Conservation (phyloP, 1,284 basidiomycete genomes). For the Blastosporella zonata region DNA sequence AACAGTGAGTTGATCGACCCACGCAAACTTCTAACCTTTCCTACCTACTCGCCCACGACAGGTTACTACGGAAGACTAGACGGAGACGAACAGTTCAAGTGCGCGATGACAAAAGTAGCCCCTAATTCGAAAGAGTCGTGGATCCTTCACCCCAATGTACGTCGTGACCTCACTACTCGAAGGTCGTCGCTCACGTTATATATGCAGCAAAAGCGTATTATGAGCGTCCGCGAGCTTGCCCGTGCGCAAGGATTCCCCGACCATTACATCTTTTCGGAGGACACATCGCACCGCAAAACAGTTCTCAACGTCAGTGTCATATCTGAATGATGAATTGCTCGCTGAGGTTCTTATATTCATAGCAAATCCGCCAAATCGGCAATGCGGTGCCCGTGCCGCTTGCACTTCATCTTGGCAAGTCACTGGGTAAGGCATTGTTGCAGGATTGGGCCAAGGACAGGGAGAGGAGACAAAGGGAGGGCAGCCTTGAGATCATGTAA, state of each 20-base stretch:
- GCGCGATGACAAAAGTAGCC: constrained; percentile 50
- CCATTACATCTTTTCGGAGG: constrained; percentile 53
- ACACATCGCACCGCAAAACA: constrained; percentile 28
- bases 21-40: neutral
- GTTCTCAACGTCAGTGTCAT: constrained; percentile 45
- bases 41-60: constrained; percentile 23
- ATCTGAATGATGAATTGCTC: too few relatives aligned
- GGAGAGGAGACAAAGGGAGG: constrained; percentile 37
- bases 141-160: constrained; percentile 59
- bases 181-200: neutral
- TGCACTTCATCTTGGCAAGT: constrained; percentile 58
- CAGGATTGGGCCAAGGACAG: constrained; percentile 44
- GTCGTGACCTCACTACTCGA: constrained; percentile 17
- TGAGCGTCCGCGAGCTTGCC: constrained; percentile 63
- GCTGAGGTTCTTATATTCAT: neutral
- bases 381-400: constrained; percentile 72
- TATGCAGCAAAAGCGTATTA: constrained; percentile 59
- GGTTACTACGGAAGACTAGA: constrained; percentile 55
- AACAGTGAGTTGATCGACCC: neutral
- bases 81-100: constrained; percentile 48
- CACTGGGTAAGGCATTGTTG: constrained; percentile 48
- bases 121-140: constrained; percentile 49
- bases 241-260: constrained; percentile 75
- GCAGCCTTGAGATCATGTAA: constrained; percentile 45
- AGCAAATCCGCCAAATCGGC: constrained; percentile 71